Evolutionary conservation across 2,329 filamentous ascomycete genomes (phyloP).

Genomic region (Magnaporthiopsis poae): DNA sequence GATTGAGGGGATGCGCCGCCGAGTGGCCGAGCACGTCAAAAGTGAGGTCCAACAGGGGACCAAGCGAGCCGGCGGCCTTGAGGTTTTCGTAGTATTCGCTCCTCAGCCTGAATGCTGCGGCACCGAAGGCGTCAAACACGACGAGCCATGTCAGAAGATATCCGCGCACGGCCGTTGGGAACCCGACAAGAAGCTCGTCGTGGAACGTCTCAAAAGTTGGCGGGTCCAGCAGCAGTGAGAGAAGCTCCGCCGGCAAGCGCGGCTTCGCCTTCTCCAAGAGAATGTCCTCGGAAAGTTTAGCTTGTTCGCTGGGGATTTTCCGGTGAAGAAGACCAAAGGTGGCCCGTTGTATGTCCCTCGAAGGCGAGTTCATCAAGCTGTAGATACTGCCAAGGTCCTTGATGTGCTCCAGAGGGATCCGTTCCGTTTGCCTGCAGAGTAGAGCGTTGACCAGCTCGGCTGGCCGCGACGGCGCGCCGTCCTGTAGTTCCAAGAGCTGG

Average conservation of each 20-base stretch:
- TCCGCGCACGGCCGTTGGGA: slow-evolving; percentile 60
- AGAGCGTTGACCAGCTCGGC: slow-evolving; percentile 66
- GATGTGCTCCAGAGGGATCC: slow-evolving; percentile 52
- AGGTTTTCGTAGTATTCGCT: slow-evolving; percentile 71
- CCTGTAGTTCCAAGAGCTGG: slow-evolving; percentile 48
- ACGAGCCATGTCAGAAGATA: slow-evolving; percentile 87
- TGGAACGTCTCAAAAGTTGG: slow-evolving; percentile 60
- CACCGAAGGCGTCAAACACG: slow-evolving; percentile 74
- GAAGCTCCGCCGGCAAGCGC: slow-evolving; percentile 59
- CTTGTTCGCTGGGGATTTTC: slow-evolving; percentile 67
- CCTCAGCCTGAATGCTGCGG: slow-evolving; percentile 72
- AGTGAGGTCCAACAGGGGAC: slow-evolving; percentile 63
- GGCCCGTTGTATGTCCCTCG: slow-evolving; percentile 64
- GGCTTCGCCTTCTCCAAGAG: slow-evolving; percentile 56
- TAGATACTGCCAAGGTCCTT: slow-evolving; percentile 61
- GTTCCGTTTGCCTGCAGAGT: slow-evolving; percentile 58
- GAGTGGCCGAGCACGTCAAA: slow-evolving; percentile 79
- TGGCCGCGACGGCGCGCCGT: slow-evolving; percentile 47
- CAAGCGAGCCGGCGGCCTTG: slow-evolving; percentile 60
- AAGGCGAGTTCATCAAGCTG: slow-evolving; percentile 64
- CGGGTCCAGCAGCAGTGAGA: slow-evolving; percentile 72
- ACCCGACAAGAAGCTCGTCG: slow-evolving; percentile 55
- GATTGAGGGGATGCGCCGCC: slow-evolving; percentile 60
- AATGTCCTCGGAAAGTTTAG: slow-evolving; percentile 70
- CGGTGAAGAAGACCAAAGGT: slow-evolving; percentile 72